Percentiles rank a stretch among this genome's conserved stretches.
Evolutionary conservation across 495 filamentous ascomycete genomes (phyloP).

Genomic region (Penicillium bialowiezense): DNA sequence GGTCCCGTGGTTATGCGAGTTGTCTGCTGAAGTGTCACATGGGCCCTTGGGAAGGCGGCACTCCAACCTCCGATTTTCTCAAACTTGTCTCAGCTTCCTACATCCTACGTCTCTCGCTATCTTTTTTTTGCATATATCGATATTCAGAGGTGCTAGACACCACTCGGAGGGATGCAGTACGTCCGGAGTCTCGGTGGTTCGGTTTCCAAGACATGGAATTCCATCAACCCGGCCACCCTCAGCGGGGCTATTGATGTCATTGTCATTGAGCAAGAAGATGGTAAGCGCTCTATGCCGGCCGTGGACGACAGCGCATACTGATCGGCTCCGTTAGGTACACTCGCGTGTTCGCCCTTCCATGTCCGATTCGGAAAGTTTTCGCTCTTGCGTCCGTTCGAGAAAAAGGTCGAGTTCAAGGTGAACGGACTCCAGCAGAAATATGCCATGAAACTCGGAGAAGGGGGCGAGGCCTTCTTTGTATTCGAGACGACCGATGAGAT

Average conservation of each 20-base stretch:
- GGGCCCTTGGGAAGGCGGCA: conserved; percentile 40
- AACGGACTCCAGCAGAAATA: conserved; percentile 89
- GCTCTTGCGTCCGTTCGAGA: conserved; percentile 90
- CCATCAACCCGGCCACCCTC: conserved; percentile 95
- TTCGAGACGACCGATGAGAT: conserved; percentile 91
- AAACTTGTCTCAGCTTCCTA: conserved; percentile 15
- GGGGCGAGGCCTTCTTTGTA: conserved; percentile 96
- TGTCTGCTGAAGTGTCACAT: conserved; percentile 41
- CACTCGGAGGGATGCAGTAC: conserved; percentile 78
- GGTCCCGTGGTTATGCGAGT: conserved; percentile 6
- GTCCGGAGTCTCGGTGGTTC: conserved; percentile 93
- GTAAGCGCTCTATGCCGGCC: conserved; percentile 34
- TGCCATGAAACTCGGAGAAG: conserved; percentile 97
- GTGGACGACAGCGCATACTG: not conserved
- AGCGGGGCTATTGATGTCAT: conserved; percentile 99
- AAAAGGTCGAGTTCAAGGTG: conserved; percentile 98
- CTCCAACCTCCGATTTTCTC: conserved; percentile 24
- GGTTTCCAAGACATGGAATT: conserved; percentile 98
- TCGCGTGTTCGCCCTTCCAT: conserved; percentile 94
- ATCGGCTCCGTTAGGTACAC: conserved; percentile 45
- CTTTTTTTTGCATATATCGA: conserved; percentile 4
- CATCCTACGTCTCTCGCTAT: conserved; percentile 4
- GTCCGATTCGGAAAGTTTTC: conserved; percentile 99
- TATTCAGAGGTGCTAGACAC: conserved; percentile 21
- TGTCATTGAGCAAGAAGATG: conserved; percentile 96